Percentiles rank a stretch among this genome's conserved stretches.
These are phyloP conservation scores for Rhodosporidiobolus odoratus DNA, from an alignment of 768 basidiomycete genomes.

Conservation along the genomic window DNA sequence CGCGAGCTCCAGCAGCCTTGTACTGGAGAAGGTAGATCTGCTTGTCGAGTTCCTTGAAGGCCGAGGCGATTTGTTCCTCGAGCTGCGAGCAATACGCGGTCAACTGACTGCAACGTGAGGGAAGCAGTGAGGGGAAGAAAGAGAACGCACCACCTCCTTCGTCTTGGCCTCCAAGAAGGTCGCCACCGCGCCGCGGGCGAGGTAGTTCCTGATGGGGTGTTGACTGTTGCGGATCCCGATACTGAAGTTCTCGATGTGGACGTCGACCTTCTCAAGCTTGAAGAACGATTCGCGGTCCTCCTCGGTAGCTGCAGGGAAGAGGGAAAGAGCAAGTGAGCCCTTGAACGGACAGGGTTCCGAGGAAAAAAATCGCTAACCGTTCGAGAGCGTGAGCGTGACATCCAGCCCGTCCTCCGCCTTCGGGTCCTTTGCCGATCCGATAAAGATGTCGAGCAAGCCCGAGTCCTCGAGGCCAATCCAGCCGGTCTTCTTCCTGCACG, in stretches of 20 bases:
- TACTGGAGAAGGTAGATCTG: conserved; percentile 41
- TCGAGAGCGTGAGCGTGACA: conserved; percentile 49
- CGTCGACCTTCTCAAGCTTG: conserved; percentile 45
- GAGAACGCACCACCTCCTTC: conserved; percentile 27
- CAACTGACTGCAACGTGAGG: background rate
- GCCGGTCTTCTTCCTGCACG: conserved; percentile 45
- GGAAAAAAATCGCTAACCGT: conserved; percentile 35
- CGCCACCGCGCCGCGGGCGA: conserved; percentile 18
- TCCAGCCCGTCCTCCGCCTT: conserved; percentile 45
- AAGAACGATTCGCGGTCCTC: conserved; percentile 50
- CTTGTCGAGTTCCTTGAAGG: conserved; percentile 43
- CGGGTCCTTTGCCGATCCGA: conserved; percentile 41
- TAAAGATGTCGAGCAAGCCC: conserved; percentile 46
- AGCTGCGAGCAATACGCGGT: background rate
- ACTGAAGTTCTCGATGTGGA: conserved; percentile 19
- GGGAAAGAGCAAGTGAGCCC: too few species aligned
- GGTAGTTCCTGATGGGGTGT: conserved; percentile 33
- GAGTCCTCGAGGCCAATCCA: conserved; percentile 47
- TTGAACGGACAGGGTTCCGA: too few species aligned
- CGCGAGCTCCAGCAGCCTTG: conserved; percentile 39
- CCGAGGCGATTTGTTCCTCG: conserved; percentile 32
- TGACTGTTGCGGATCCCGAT: conserved; percentile 15
- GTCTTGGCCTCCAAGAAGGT: conserved; percentile 24
- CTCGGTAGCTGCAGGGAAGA: conserved; percentile 39
- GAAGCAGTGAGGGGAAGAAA: too few species aligned